A percentile compares a stretch with the other conserved stretches of the same genome.
phyloP scores from a whole-genome alignment of 768 basidiomycete genomes.

The Gelatoporia subvermispora region DNA sequence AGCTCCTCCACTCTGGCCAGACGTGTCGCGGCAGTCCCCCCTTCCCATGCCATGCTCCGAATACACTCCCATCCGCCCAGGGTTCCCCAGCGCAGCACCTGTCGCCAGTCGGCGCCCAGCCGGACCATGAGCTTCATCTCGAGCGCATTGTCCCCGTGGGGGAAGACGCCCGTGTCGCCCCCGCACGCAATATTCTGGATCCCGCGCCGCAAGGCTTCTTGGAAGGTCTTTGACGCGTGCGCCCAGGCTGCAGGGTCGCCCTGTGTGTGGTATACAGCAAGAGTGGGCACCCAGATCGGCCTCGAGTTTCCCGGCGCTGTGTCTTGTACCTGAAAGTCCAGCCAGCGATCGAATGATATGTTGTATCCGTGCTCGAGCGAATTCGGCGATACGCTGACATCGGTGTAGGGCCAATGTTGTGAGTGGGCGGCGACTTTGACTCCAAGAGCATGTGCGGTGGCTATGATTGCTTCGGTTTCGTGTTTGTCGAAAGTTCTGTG shows the following conservation, averaged over 20 bases:
- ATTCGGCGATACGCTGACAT: constrained; percentile 17
- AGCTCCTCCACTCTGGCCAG: constrained; percentile 23
- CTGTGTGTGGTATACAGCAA: constrained; percentile 41
- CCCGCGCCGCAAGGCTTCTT: constrained; percentile 36
- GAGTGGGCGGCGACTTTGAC: constrained; percentile 60
- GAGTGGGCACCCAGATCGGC: constrained; percentile 51
- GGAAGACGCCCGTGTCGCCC: constrained; percentile 61
- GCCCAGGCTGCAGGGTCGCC: constrained; percentile 31
- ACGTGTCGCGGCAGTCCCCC: constrained; percentile 19
- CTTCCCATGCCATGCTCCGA: constrained; percentile 44
- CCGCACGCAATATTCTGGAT: constrained; percentile 53
- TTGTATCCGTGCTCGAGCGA: constrained; percentile 54
- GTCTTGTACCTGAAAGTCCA: background rate
- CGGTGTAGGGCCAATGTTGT: constrained; percentile 30
- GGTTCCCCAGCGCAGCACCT: constrained; percentile 55
- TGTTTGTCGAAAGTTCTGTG: constrained; percentile 39
- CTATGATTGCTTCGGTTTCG: constrained; percentile 47
- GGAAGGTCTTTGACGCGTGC: constrained; percentile 35
- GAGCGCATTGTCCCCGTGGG: constrained; percentile 54
- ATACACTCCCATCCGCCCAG: constrained; percentile 56
- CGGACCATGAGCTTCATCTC: constrained; percentile 59
- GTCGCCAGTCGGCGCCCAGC: constrained; percentile 47
- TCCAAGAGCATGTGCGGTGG: constrained; percentile 44
- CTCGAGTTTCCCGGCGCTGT: constrained; percentile 1
- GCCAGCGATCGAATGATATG: constrained; percentile 15